phyloP scores from a whole-genome alignment of 441 rosid genomes.

The Brassica hybrid region DNA sequence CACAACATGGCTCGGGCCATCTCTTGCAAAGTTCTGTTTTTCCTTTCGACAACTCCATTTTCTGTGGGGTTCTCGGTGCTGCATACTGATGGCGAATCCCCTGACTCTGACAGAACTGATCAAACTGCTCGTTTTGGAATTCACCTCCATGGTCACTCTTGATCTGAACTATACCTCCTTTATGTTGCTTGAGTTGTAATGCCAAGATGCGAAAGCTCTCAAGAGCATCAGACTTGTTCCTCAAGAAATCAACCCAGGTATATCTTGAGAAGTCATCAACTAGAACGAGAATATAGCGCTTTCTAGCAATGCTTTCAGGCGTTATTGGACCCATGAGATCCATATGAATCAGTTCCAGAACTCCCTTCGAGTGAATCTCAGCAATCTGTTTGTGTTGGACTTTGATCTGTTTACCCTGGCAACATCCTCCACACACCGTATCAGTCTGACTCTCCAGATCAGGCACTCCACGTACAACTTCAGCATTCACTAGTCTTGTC shows the following conservation, averaged over 20 bases:
- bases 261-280: background rate
- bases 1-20: background rate
- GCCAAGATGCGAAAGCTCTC: background rate
- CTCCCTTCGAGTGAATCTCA: background rate
- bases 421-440: background rate
- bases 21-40: background rate
- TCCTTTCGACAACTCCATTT: background rate
- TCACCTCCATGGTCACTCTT: background rate
- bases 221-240: background rate
- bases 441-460: background rate
- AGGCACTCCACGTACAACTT: background rate
- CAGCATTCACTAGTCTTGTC: background rate
- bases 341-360: background rate
- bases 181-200: background rate
- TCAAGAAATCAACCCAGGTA: background rate
- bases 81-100: background rate
- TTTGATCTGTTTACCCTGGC: background rate
- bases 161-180: background rate
- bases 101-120: background rate
- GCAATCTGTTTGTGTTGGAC: background rate
- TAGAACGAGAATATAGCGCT: background rate
- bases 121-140: background rate
- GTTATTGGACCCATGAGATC: background rate
- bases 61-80: background rate
- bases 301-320: background rate